Percentiles rank a stretch among this genome's conserved stretches.
Conservation (phyloP, 2,329 filamentous ascomycete genomes). For the Neofusicoccum kwambonambiense region DNA sequence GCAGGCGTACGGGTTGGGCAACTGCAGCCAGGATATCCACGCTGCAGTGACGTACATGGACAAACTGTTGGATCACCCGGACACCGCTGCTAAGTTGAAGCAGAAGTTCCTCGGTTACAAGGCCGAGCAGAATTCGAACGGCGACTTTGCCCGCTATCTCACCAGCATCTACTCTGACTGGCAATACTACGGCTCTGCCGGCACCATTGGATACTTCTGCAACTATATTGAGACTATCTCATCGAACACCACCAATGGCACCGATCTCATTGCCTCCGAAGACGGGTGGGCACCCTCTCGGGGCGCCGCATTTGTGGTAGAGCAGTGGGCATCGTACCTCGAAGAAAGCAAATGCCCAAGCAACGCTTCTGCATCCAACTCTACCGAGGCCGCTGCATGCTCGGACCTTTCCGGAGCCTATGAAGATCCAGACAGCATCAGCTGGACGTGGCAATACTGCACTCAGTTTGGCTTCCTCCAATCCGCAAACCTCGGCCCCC, state of each 20-base stretch:
- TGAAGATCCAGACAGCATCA: slow-evolving; percentile 27
- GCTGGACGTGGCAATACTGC: slow-evolving; percentile 55
- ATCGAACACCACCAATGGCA: slow-evolving; percentile 30
- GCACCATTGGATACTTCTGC: slow-evolving; percentile 46
- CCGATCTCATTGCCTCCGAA: slow-evolving; percentile 29
- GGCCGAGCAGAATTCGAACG: slow-evolving; percentile 47
- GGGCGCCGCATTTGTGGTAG: slow-evolving; percentile 42
- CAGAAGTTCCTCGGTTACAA: slow-evolving; percentile 48
- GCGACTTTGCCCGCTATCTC: slow-evolving; percentile 48
- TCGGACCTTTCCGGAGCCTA: neutral
- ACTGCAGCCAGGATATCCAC: slow-evolving; percentile 51
- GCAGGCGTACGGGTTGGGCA: slow-evolving; percentile 40
- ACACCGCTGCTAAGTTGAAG: slow-evolving; percentile 37
- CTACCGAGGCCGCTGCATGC: neutral
- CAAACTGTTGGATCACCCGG: slow-evolving; percentile 35
- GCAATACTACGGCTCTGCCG: slow-evolving; percentile 46
- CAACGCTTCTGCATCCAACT: slow-evolving; percentile 25
- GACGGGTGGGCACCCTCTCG: slow-evolving; percentile 42
- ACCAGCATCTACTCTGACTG: slow-evolving; percentile 41
- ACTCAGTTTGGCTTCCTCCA: slow-evolving; percentile 54
- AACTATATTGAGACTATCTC: slow-evolving; percentile 46
- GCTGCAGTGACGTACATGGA: slow-evolving; percentile 52
- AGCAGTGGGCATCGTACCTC: slow-evolving; percentile 36
- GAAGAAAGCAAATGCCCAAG: neutral
- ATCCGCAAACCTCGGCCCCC: slow-evolving; percentile 48